Conservation (phyloP, 768 basidiomycete species). For the Mycena alexandri region DNA sequence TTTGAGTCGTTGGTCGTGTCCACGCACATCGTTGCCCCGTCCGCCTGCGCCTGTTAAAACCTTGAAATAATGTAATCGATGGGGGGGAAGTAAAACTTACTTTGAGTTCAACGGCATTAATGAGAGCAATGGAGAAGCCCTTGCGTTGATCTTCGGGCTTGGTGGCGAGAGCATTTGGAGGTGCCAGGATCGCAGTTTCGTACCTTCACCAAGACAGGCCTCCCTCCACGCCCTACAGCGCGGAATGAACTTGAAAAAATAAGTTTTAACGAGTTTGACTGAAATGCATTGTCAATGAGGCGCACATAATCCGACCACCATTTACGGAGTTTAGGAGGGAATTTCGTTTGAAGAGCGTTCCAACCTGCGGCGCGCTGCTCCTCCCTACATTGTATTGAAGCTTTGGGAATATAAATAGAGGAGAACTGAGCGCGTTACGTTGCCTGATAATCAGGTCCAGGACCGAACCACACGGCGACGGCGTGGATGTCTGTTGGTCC, state of each 20-base stretch:
- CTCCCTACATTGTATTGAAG: conserved; percentile 4
- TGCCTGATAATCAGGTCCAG: conserved; percentile 22
- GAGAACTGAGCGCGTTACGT: conserved; percentile 19
- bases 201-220: conserved; percentile 26
- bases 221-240: conserved; percentile 3
- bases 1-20: conserved; percentile 33
- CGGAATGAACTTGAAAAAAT: conserved; percentile 15
- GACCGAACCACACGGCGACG: conserved; percentile 36
- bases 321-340: conserved; percentile 23
- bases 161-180: conserved; percentile 33
- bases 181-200: conserved; percentile 29
- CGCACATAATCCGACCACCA: conserved; percentile 36
- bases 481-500: conserved; percentile 26
- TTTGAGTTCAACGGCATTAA: conserved; percentile 28
- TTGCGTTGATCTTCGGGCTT: conserved; percentile 31
- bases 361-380: conserved; percentile 35
- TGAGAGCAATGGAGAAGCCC: conserved; percentile 31
- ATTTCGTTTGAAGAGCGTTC: conserved; percentile 12
- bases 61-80: neutral
- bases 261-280: no score
- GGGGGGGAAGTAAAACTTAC: conserved; percentile 1
- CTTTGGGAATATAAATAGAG: neutral
- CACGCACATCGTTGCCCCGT: conserved; percentile 24
- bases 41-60: conserved; percentile 16
- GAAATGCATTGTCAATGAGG: neutral